Evolutionary conservation across 768 basidiomycete genomes (phyloP).

Genomic region (Pleurotus platypus): DNA sequence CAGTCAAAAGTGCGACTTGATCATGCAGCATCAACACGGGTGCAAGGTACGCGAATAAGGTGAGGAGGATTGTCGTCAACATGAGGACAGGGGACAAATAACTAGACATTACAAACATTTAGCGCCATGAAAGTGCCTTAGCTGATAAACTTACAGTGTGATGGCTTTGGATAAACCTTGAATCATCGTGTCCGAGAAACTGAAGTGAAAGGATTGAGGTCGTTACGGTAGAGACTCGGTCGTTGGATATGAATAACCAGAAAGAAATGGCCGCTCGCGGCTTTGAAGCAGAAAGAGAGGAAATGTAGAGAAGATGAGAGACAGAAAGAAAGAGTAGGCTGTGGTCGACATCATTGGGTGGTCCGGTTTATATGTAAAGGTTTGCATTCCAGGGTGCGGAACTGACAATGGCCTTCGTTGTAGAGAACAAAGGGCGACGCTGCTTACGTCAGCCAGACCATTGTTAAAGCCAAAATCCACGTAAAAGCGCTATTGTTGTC

Average conservation of each 20-base stretch:
- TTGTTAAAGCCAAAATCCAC: too few relatives aligned
- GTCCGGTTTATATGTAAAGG: too few relatives aligned
- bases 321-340: too few relatives aligned
- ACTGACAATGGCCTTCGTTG: too few relatives aligned
- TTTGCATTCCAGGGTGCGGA: too few relatives aligned
- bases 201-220: neutral
- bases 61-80: conserved; percentile 62
- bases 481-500: too few relatives aligned
- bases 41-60: conserved; percentile 65
- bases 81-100: conserved; percentile 67
- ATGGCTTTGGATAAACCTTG: conserved; percentile 64
- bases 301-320: neutral
- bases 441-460: too few relatives aligned
- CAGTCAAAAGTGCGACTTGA: conserved; percentile 61
- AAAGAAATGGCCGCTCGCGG: conserved; percentile 4
- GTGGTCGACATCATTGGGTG: too few relatives aligned
- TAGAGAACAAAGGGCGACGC: too few relatives aligned
- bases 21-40: conserved; percentile 57
- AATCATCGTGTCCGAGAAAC: conserved; percentile 47
- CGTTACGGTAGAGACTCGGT: neutral
- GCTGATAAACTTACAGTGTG: conserved; percentile 29
- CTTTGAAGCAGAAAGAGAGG: neutral
- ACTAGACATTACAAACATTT: neutral
- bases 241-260: neutral
- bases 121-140: neutral